Base-by-base conservation (phyloP, 768 basidiomycete genomes). In the Agaricus sinodeliciosus region DNA sequence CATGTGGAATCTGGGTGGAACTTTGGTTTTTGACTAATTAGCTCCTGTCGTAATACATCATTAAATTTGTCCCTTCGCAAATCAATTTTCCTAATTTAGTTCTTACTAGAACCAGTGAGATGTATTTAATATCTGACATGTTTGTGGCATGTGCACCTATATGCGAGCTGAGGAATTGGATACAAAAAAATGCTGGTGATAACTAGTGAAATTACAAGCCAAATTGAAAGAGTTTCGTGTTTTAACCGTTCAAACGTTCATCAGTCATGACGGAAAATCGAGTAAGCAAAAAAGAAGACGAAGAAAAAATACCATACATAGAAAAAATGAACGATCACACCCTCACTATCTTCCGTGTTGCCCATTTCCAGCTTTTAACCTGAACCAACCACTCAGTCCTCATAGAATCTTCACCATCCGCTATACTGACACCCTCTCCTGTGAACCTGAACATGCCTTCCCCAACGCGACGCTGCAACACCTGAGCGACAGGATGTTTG, bases 311-410 rank as follows among this genome's bases (percentile, higher is more conserved):
- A 36, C 28, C 26, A 16, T 43, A 35, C 41, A 26, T 26, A 37
- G 27, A 26, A 26, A 26, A 39, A 26, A 13, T 7, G 3, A 31
- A 34, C 3, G 5, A 19, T 42, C 22, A 54, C 22, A 54, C 52
- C 35, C 46, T 40, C 45, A 54, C 41, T 41, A 54, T 48, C 35
- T 54, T 54, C 31, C 52, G 37, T 7, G 52, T 54, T 11, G 67
- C 67, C 71, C 70, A 74, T 61, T 65, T 72, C 72, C 72, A 74
- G 52, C 67, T 63, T 57, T 64, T 69, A 7, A 72, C 70, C 51
- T 69, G 66, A n/a, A 72, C 68, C 34, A 67, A 63, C 70, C 72
- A 74, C 62, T 72, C 71, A 3, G 67, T 65, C 41, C 65, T 62
- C 61, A 63, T 62, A 12, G 43, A 49, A 49, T 59, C 63, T 26